phyloP scores from a whole-genome alignment of 371 early-diverging fungal genomes.

The Rhizopus sp. region DNA sequence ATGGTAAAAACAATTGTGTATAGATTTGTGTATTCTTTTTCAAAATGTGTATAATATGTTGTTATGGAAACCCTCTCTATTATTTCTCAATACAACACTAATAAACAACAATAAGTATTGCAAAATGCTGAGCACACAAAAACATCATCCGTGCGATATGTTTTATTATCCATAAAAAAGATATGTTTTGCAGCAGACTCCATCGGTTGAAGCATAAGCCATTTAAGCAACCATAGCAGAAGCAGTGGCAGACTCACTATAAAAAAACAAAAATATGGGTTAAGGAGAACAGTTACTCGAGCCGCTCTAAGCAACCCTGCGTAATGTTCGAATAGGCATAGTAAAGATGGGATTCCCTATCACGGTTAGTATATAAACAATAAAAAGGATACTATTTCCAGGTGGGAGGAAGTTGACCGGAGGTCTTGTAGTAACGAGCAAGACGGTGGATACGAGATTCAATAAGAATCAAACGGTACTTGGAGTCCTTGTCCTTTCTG shows the following conservation, averaged over 20 bases:
- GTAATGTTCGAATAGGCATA: slow-evolving; percentile 7
- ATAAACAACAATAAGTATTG: no score
- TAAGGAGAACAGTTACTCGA: slow-evolving; percentile 34
- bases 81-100: no score
- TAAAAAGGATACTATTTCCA: slow-evolving; percentile 90
- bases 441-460: slow-evolving; percentile 99
- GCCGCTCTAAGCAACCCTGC: not conserved
- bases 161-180: no score
- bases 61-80: no score
- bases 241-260: slow-evolving; percentile 52
- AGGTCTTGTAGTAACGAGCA: slow-evolving; percentile 99
- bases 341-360: no score
- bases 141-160: no score
- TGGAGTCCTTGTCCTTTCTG: slow-evolving; percentile 99
- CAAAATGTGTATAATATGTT: not conserved
- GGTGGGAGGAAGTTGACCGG: slow-evolving; percentile 96
- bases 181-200: not conserved
- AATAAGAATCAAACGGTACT: slow-evolving; percentile 98
- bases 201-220: not conserved
- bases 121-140: no score
- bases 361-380: slow-evolving; percentile 12
- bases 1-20: slow-evolving; percentile 18
- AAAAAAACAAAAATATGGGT: slow-evolving; percentile 24
- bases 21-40: not conserved
- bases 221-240: slow-evolving; percentile 53